phyloP scores from a whole-genome alignment of 2,329 filamentous ascomycete species.

The Ustulina deusta region DNA sequence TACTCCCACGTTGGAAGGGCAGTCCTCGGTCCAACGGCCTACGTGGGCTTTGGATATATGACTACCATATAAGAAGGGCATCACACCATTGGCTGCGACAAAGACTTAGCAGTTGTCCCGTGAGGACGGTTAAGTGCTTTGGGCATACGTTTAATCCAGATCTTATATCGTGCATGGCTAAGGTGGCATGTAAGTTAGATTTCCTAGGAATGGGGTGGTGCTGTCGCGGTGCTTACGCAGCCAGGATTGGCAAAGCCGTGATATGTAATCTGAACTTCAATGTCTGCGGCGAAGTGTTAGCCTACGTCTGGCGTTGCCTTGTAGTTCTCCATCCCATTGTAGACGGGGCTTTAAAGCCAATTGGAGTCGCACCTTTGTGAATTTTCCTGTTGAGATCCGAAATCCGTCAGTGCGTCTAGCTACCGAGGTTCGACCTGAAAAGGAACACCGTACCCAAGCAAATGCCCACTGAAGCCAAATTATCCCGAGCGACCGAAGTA shows the following conservation, averaged over 20 bases:
- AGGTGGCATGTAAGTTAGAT: slow-evolving; percentile 74
- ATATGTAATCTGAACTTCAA: slow-evolving; percentile 96
- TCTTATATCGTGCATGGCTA: slow-evolving; percentile 93
- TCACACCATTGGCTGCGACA: slow-evolving; percentile 79
- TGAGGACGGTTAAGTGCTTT: not conserved
- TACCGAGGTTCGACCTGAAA: slow-evolving; percentile 18
- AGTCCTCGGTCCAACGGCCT: slow-evolving; percentile 67
- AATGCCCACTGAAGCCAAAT: slow-evolving; percentile 87
- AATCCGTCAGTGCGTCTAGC: slow-evolving; percentile 14
- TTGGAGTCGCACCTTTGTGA: slow-evolving; percentile 73
- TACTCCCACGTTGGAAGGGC: slow-evolving; percentile 91
- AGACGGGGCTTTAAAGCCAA: not conserved
- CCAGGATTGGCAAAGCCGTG: slow-evolving; percentile 86
- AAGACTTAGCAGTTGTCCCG: slow-evolving; percentile 24
- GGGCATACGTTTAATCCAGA: slow-evolving; percentile 83
- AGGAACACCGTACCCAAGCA: slow-evolving; percentile 71
- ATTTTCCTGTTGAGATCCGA: slow-evolving; percentile 73
- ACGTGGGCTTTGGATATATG: slow-evolving; percentile 77
- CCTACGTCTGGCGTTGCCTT: not conserved
- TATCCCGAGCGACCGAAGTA: slow-evolving; percentile 83
- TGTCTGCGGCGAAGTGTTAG: slow-evolving; percentile 57
- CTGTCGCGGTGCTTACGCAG: slow-evolving; percentile 60
- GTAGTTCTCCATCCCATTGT: not conserved
- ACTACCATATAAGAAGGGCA: slow-evolving; percentile 96
- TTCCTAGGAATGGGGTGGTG: not conserved